These are phyloP conservation scores for Kwoniella sp. DNA, from an alignment of 768 basidiomycete species.

Conservation along the genomic window DNA sequence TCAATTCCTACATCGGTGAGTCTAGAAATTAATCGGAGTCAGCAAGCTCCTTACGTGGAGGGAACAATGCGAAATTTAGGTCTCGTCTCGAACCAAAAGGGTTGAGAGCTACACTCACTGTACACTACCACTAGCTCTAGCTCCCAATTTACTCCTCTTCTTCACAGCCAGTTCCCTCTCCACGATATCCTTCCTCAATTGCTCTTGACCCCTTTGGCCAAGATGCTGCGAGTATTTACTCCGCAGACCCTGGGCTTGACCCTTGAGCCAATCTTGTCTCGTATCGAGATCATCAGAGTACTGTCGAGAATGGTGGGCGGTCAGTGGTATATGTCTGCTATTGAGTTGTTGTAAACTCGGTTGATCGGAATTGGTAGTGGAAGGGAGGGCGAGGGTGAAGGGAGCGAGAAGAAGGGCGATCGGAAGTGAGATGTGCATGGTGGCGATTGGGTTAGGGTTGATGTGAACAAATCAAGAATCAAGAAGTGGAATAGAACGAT, in stretches of 20 bases:
- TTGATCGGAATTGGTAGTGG: not conserved
- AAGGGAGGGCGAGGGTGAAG: constrained; percentile 2
- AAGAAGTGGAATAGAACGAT: too few species aligned
- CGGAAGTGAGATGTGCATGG: not conserved
- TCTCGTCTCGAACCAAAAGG: too few species aligned
- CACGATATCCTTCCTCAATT: constrained; percentile 21
- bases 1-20: constrained; percentile 52
- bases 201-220: constrained; percentile 26
- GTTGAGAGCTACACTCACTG: too few species aligned
- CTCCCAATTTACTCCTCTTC: constrained; percentile 12
- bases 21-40: constrained; percentile 5
- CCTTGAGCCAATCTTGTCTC: constrained; percentile 47
- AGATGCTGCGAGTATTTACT: constrained; percentile 42
- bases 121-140: constrained; percentile 33
- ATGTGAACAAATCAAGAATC: too few species aligned
- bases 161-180: constrained; percentile 22
- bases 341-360: too few species aligned
- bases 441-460: not conserved
- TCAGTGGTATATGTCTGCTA: constrained; percentile 23
- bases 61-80: too few species aligned
- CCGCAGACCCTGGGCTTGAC: constrained; percentile 39
- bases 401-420: constrained; percentile 2
- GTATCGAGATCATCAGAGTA: constrained; percentile 45
- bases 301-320: constrained; percentile 34
- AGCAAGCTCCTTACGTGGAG: not conserved